Base-by-base conservation (phyloP, 441 rosid genomes). In the Eutrema salsugineum region DNA sequence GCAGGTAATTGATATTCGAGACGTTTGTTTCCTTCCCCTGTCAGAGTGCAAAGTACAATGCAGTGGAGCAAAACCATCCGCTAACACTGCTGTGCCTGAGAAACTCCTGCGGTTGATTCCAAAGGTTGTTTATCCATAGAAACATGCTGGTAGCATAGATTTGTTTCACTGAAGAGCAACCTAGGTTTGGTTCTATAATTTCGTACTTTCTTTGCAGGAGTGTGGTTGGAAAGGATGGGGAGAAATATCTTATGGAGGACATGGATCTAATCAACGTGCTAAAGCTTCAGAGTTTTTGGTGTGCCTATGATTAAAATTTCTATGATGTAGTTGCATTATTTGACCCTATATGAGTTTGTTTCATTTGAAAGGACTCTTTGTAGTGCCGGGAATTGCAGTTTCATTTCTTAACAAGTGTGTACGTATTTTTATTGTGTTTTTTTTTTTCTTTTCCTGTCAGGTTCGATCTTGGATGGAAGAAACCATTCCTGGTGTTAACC, bases 171-270 rank as follows among this genome's bases (percentile, higher is more conserved):
- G 49, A 55, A 39, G 58, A 61, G 17, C 24, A 62, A 61, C 66
- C 22, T 35, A 46, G 10, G 61, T 19, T 22, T 60, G 38, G 56
- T 44, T 71, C 14, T 53, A 49, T 49, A 58, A 50, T 38, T 38
- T 8, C 11, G 6, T 65, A 50, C 72, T 51, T 35, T 80, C 32
- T 79, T 68, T 55, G 58, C 81, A 90, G 99, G 91, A 84, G 55
- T 74, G 86, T 78, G 99, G 99, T 62, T 94, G 99, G 99, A 88
- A 91, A 84, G 88, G 84, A 71, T 94, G 98, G 98, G 98, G 99
- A 49, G 99, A 94, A 77, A 87, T 94, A 78, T 94, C 99, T 1
- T 94, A 94, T 82, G 96, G 95, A 76, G 99, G 97, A 57, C 73
- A 79, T 67, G 84, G 80, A 76, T 83, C 92, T 72, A 80, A 88